Evolutionary conservation across 1,284 basidiomycete species (phyloP).

Genomic region (Prillingera fragicola): DNA sequence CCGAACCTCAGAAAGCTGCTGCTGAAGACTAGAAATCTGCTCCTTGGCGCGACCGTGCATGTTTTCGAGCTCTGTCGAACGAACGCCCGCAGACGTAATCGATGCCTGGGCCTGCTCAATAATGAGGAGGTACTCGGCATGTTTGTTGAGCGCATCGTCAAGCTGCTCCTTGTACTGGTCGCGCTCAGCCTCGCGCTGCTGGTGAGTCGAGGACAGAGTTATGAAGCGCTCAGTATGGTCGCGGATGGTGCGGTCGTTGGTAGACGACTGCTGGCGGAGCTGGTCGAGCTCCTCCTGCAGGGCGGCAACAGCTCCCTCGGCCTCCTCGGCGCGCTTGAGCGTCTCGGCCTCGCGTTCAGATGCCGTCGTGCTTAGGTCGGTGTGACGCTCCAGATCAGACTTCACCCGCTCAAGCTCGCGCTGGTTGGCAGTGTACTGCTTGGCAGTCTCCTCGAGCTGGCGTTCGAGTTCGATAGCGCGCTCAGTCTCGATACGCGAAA

Average conservation of each 20-base stretch:
- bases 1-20: slow-evolving; percentile 67
- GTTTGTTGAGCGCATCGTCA: slow-evolving; percentile 61
- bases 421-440: slow-evolving; percentile 57
- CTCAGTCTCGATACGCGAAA: slow-evolving; percentile 70
- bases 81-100: slow-evolving; percentile 65
- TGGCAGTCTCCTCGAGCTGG: slow-evolving; percentile 62
- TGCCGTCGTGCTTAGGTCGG: slow-evolving; percentile 67
- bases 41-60: slow-evolving; percentile 65
- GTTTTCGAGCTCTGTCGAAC: slow-evolving; percentile 65
- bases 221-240: slow-evolving; percentile 75
- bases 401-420: slow-evolving; percentile 64
- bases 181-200: slow-evolving; percentile 76
- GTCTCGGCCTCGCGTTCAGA: slow-evolving; percentile 77
- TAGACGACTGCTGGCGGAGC: slow-evolving; percentile 62
- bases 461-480: slow-evolving; percentile 74
- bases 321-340: slow-evolving; percentile 68
- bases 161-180: slow-evolving; percentile 62
- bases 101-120: slow-evolving; percentile 79
- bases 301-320: slow-evolving; percentile 73
- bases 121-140: slow-evolving; percentile 77
- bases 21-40: slow-evolving; percentile 63
- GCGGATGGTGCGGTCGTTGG: slow-evolving; percentile 63
- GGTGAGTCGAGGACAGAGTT: slow-evolving; percentile 65
- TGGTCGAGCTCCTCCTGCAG: slow-evolving; percentile 65
- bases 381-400: slow-evolving; percentile 57